A percentile compares a stretch with the other conserved stretches of the same genome.
These are phyloP conservation scores for Trichoderma aggressivum DNA, from an alignment of 2,329 filamentous ascomycete species.

Conservation along the genomic window DNA sequence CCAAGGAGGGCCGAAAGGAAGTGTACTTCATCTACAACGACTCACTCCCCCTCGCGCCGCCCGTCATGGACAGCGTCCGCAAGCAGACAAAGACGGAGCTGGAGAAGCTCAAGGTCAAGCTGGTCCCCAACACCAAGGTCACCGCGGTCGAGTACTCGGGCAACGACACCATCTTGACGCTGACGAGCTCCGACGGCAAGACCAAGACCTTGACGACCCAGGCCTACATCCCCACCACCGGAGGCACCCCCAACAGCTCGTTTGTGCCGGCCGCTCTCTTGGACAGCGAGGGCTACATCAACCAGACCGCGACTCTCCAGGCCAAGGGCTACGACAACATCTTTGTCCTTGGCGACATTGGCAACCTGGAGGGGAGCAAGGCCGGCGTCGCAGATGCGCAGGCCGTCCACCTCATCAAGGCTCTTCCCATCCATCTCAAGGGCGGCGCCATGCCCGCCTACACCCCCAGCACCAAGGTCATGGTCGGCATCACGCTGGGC, in stretches of 20 bases:
- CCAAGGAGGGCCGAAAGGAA: conserved; percentile 42
- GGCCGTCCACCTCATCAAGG: conserved; percentile 34
- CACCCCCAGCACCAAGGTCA: conserved; percentile 27
- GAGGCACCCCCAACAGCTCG: conserved; percentile 43
- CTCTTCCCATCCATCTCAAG: conserved; percentile 34
- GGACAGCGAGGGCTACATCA: conserved; percentile 34
- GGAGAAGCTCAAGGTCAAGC: conserved; percentile 42
- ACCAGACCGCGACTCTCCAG: conserved; percentile 38
- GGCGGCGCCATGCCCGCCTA: conserved; percentile 32
- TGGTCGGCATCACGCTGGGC: conserved; percentile 40
- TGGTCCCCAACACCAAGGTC: conserved; percentile 41
- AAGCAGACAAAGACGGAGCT: conserved; percentile 39
- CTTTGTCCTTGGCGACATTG: conserved; percentile 45
- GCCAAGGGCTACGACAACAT: conserved; percentile 38
- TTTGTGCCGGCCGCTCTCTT: conserved; percentile 41
- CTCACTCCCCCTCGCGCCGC: conserved; percentile 37
- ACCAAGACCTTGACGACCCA: conserved; percentile 40
- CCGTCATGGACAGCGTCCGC: conserved; percentile 37
- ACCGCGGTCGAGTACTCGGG: conserved; percentile 25
- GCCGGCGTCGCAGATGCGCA: conserved; percentile 33
- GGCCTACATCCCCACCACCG: conserved; percentile 47
- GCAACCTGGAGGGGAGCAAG: conserved; percentile 38
- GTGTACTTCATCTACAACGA: conserved; percentile 43
- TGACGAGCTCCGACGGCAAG: conserved; percentile 33
- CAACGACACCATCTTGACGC: conserved; percentile 33